These are phyloP conservation scores for Dactylis glomerata DNA, from an alignment of 176 grass and related monocot species.

Conservation along the genomic window DNA sequence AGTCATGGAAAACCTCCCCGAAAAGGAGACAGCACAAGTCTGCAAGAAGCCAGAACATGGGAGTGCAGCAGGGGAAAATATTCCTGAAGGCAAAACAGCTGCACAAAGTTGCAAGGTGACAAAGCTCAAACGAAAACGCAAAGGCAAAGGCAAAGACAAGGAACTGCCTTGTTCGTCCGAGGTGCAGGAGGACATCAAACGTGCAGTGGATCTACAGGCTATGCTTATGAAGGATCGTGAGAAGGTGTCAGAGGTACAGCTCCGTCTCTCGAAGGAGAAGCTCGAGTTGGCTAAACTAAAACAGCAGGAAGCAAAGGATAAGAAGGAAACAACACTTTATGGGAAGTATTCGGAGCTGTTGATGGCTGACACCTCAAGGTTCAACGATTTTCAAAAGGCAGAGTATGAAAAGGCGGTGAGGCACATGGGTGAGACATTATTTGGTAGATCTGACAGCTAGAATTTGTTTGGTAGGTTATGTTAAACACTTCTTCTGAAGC, in stretches of 20 bases:
- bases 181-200: conserved; percentile 40
- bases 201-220: conserved; percentile 15
- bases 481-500: not conserved
- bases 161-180: not conserved
- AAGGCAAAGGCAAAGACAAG: conserved; percentile 20
- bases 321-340: conserved; percentile 29
- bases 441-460: conserved; percentile 20
- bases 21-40: conserved; percentile 3
- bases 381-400: conserved; percentile 21
- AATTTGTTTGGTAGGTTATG: not conserved
- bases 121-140: conserved; percentile 20
- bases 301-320: conserved; percentile 27
- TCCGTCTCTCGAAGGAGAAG: conserved; percentile 38
- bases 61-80: not conserved
- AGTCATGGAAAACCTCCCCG: not conserved
- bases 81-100: not conserved
- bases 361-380: conserved; percentile 36
- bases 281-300: conserved; percentile 35
- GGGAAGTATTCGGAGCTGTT: conserved; percentile 43
- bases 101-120: not conserved
- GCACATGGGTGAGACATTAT: conserved; percentile 26
- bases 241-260: conserved; percentile 37
- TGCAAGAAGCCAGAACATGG: not conserved
- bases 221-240: conserved; percentile 39
- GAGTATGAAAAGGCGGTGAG: conserved; percentile 37